phyloP scores from a whole-genome alignment of 2,329 filamentous ascomycete genomes.

The Diaporthe aspalathi region DNA sequence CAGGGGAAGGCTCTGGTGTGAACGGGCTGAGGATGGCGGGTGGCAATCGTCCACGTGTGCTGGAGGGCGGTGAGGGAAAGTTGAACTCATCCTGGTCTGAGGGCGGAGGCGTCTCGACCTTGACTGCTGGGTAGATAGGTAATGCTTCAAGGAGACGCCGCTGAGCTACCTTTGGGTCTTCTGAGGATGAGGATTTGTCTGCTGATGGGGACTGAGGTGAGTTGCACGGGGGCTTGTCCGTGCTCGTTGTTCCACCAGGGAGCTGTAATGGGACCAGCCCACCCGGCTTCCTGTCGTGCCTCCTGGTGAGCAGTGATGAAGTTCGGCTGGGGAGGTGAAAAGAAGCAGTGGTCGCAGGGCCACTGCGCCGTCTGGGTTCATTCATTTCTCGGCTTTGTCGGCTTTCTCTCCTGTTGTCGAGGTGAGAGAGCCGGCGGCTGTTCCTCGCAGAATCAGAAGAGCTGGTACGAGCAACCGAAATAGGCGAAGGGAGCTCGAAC shows the following conservation, averaged over 20 bases:
- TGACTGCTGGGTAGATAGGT: slow-evolving; percentile 37
- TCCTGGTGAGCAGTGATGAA: slow-evolving; percentile 41
- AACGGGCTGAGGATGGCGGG: slow-evolving; percentile 21
- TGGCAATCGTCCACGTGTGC: slow-evolving; percentile 32
- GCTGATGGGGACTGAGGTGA: slow-evolving; percentile 24
- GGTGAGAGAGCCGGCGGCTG: slow-evolving; percentile 25
- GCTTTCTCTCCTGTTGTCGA: slow-evolving; percentile 5
- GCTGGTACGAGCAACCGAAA: slow-evolving; percentile 26
- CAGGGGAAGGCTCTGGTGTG: slow-evolving; percentile 39
- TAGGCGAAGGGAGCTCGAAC: slow-evolving; percentile 33
- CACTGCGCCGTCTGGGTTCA: slow-evolving; percentile 27
- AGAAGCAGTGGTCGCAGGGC: slow-evolving; percentile 31
- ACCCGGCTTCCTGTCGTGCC: slow-evolving; percentile 40
- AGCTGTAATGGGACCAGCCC: slow-evolving; percentile 34
- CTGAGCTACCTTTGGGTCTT: slow-evolving; percentile 27
- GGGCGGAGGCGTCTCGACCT: slow-evolving; percentile 40
- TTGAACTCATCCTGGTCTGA: slow-evolving; percentile 40
- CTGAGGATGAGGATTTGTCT: slow-evolving; percentile 3
- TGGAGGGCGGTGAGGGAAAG: slow-evolving; percentile 35
- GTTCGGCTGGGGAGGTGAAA: slow-evolving; percentile 40
- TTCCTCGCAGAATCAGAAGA: slow-evolving; percentile 31
- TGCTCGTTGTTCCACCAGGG: slow-evolving; percentile 35
- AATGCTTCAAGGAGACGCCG: slow-evolving; percentile 38
- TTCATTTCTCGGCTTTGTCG: slow-evolving; percentile 33
- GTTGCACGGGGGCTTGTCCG: not conserved